Evolutionary conservation across 306 rosid genomes (phyloP), one percentile per base, ranked within the genome.

Genomic region (Lithocarpus polystachyus): DNA sequence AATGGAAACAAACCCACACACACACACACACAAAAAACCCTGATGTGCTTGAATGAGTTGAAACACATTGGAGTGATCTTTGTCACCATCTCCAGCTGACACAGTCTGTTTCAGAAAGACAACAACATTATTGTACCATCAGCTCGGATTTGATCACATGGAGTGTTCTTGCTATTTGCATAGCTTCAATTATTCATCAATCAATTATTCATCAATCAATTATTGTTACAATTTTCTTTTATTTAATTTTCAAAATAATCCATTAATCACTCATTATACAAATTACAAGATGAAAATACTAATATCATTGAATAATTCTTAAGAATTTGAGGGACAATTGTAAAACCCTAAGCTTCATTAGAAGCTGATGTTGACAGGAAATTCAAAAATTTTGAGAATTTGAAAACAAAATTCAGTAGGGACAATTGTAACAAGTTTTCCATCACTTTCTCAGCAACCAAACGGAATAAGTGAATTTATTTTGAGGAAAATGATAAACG

Each of bases 21-120:
- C n/a, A n/a, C n/a, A n/a, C n/a, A n/a, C n/a, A n/a, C n/a, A n/a
- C n/a, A n/a, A n/a, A 51, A 60, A 72, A 82, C 92, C 97, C 98
- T 95, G 96, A 85, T 92, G 99, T 69, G 91, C 88, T 78, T 82
- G 92, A 89, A 95, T 86, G 81, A 90, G 83, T 82, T 88, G 89
- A 75, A 89, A 88, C 1, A 91, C 72, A 43, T 84, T 84, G 15
- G 82, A 83, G 78, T 85, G 89, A 70, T 78, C 76, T 2, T 81
- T 82, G 54, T 69, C 80, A 75, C 35, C 88, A 84, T 82, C 89
- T 71, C 92, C 89, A 68, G 93, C 69, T 13, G 92, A 57, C 73
- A 62, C 87, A 69, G 81, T 77, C 97, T 90, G 85, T 74, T 77
- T 71, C 61, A 79, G 43, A 87, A 52, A 61, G 56, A 75, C 71